phyloP scores from a whole-genome alignment of 306 rosid genomes.

The Benincasa hispida region DNA sequence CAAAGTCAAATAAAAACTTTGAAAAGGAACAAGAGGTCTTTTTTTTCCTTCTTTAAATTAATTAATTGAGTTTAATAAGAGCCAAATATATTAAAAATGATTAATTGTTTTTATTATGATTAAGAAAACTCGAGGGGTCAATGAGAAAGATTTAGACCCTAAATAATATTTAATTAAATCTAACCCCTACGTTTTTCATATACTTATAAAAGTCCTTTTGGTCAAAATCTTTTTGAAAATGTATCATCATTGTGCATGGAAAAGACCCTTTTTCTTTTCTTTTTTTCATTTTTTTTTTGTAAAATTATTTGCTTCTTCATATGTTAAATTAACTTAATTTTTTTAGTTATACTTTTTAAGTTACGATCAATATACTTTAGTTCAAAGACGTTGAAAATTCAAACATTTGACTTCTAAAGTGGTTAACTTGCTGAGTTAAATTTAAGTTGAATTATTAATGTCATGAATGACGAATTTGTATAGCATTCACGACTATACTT shows the following conservation, averaged over 20 bases:
- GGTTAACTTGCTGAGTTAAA: background rate
- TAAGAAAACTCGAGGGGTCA: background rate
- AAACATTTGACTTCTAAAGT: too few species aligned
- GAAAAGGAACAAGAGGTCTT: background rate
- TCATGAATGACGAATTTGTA: background rate
- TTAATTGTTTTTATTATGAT: background rate
- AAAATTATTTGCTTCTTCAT: background rate
- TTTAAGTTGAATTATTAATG: background rate
- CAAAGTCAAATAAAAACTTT: background rate
- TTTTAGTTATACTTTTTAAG: too few species aligned
- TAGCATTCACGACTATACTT: background rate
- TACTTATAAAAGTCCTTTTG: background rate
- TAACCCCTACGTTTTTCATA: background rate
- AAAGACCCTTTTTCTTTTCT: background rate
- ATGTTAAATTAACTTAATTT: too few species aligned
- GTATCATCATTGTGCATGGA: background rate
- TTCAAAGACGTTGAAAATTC: too few species aligned
- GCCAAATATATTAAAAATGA: background rate
- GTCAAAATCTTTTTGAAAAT: background rate
- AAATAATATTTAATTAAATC: background rate
- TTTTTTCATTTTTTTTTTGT: background rate
- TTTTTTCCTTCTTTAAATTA: background rate
- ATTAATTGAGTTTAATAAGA: background rate
- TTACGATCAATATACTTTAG: too few species aligned
- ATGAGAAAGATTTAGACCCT: background rate